Conservation (phyloP, 176 grass and related monocot species). For the Cymbopogon citratus region DNA sequence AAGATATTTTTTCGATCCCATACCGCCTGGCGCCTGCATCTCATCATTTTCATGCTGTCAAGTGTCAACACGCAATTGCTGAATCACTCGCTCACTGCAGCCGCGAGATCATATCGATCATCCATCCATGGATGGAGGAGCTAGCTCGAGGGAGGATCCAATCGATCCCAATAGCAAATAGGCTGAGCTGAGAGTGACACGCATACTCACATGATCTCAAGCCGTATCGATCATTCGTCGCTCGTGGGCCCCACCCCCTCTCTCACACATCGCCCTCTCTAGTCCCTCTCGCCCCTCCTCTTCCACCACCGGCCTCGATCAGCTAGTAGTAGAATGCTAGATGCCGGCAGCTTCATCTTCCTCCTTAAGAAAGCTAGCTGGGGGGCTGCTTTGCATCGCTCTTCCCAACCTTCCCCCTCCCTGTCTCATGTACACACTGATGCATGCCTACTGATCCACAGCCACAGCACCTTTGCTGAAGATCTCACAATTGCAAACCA, state of each 20-base stretch:
- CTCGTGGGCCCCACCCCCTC: slow-evolving; percentile 26
- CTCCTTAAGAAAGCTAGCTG: slow-evolving; percentile 31
- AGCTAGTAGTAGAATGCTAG: slow-evolving; percentile 25
- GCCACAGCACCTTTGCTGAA: slow-evolving; percentile 6
- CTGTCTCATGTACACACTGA: slow-evolving; percentile 20
- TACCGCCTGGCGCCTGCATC: neutral
- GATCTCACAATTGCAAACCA: slow-evolving; percentile 14
- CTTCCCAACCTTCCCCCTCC: neutral
- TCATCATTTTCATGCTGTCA: slow-evolving; percentile 13
- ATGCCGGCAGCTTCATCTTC: slow-evolving; percentile 27
- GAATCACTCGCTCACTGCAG: neutral
- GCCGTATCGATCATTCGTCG: slow-evolving; percentile 42
- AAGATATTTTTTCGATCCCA: slow-evolving; percentile 4
- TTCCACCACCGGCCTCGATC: neutral
- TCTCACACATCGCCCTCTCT: neutral
- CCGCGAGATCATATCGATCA: neutral
- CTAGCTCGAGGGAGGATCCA: neutral
- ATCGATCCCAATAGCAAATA: neutral
- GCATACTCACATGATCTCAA: slow-evolving; percentile 68
- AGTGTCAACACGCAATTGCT: slow-evolving; percentile 20
- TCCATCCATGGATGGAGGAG: neutral
- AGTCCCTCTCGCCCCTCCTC: neutral
- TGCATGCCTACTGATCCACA: slow-evolving; percentile 18
- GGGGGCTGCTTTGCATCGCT: neutral
- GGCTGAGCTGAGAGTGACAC: slow-evolving; percentile 52